Conservation (phyloP, 2,329 filamentous ascomycete species). For the Shiraia sp. region DNA sequence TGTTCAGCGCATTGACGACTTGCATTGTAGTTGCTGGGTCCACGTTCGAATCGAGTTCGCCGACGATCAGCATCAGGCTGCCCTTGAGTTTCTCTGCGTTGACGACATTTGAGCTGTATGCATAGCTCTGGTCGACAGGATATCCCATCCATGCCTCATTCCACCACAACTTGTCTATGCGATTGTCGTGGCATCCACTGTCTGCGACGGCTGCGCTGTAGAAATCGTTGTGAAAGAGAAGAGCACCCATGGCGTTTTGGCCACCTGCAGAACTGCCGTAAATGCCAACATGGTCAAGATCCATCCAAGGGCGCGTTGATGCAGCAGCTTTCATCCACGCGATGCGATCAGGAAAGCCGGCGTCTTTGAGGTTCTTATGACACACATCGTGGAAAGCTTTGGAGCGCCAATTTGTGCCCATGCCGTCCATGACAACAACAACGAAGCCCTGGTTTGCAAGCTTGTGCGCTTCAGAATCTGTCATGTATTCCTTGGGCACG, state of each 20-base stretch:
- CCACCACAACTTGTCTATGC: slow-evolving; percentile 37
- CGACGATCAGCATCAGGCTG: slow-evolving; percentile 27
- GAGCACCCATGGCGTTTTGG: slow-evolving; percentile 31
- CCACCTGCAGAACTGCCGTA: slow-evolving; percentile 28
- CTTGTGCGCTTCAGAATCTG: slow-evolving; percentile 11
- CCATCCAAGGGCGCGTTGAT: slow-evolving; percentile 28
- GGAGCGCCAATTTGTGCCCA: slow-evolving; percentile 35
- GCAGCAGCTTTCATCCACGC: slow-evolving; percentile 33
- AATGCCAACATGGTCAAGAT: slow-evolving; percentile 23
- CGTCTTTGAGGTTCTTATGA: slow-evolving; percentile 34
- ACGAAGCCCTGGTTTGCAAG: slow-evolving; percentile 30
- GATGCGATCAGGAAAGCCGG: slow-evolving; percentile 31
- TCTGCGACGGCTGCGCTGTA: slow-evolving; percentile 32
- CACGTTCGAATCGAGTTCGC: slow-evolving; percentile 41
- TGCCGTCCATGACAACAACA: slow-evolving; percentile 32
- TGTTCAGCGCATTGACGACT: slow-evolving; percentile 26
- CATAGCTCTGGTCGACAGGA: slow-evolving; percentile 28
- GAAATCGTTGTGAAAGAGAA: slow-evolving; percentile 33
- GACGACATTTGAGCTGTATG: slow-evolving; percentile 28
- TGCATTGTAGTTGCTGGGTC: slow-evolving; percentile 34
- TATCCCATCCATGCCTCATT: slow-evolving; percentile 36
- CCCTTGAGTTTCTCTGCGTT: slow-evolving; percentile 23
- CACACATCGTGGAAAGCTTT: slow-evolving; percentile 34
- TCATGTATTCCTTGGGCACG: slow-evolving; percentile 25
- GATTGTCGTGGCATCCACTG: slow-evolving; percentile 34